Percentiles rank a stretch among this genome's conserved stretches.
These are phyloP conservation scores for Cryomyces minteri DNA, from an alignment of 495 filamentous ascomycete genomes.

Conservation along the genomic window DNA sequence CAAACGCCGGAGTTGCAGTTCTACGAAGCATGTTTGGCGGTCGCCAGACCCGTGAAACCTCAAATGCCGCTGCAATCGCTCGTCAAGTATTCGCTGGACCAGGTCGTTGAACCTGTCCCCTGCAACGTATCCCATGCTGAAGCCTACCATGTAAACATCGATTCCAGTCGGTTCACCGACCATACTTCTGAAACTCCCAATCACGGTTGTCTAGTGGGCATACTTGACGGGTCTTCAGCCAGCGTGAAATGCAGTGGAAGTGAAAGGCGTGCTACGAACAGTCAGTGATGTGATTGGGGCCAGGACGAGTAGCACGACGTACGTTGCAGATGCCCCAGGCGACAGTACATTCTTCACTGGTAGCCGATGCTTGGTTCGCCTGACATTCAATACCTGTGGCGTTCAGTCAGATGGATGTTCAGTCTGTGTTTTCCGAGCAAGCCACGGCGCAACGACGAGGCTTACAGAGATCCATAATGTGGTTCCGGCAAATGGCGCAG, in stretches of 20 bases:
- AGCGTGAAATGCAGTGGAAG: conserved; percentile 98
- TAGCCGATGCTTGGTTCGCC: conserved; percentile 96
- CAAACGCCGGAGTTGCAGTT: no score
- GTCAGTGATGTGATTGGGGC: not conserved
- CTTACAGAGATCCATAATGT: conserved; percentile 98
- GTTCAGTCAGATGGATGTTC: not conserved
- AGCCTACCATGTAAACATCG: not conserved
- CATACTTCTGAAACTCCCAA: conserved; percentile 99
- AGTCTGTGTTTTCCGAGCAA: not conserved
- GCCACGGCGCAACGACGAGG: not conserved
- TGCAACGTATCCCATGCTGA: no score
- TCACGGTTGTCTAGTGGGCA: conserved; percentile 96
- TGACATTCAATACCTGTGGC: conserved; percentile 85
- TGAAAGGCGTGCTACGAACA: conserved; percentile 81
- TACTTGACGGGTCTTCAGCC: conserved; percentile 98
- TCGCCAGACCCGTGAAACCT: no score
- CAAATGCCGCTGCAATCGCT: no score
- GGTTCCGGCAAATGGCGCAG: conserved; percentile 97
- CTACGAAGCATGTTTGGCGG: no score
- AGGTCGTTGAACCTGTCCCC: no score
- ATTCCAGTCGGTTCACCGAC: conserved; percentile 37
- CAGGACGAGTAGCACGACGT: conserved; percentile 19
- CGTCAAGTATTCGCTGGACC: no score
- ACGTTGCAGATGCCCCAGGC: conserved; percentile 99
- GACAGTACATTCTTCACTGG: conserved; percentile 94